Conservation (phyloP, 2,329 filamentous ascomycete species). For the Pyrenophora seminiperda region DNA sequence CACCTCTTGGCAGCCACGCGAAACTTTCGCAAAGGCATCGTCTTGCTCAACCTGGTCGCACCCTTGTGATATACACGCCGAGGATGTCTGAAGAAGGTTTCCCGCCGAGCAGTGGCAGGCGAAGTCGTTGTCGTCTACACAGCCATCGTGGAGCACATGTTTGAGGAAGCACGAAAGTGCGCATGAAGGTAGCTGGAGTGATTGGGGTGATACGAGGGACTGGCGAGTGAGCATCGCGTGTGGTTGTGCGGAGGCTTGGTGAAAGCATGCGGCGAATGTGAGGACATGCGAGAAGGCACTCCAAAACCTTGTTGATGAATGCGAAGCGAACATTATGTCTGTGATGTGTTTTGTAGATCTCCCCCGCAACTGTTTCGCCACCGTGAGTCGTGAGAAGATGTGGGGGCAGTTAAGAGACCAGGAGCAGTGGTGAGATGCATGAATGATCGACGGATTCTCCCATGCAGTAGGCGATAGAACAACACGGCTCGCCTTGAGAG, state of each 20-base stretch:
- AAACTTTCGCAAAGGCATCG: constrained; percentile 14
- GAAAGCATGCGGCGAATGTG: neutral
- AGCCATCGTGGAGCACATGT: constrained; percentile 23
- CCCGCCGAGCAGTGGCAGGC: constrained; percentile 24
- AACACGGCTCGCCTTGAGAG: neutral
- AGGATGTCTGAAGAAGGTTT: constrained; percentile 13
- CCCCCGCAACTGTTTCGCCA: neutral
- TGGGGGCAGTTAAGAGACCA: neutral
- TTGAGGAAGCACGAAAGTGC: constrained; percentile 27
- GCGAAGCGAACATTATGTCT: neutral
- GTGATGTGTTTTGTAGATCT: neutral
- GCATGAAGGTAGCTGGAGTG: constrained; percentile 22
- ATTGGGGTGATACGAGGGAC: neutral
- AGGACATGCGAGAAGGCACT: constrained; percentile 1
- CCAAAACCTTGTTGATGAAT: neutral
- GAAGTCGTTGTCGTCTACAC: constrained; percentile 26
- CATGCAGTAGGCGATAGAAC: neutral
- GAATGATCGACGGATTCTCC: neutral
- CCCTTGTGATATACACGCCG: constrained; percentile 17
- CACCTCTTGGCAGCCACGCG: neutral
- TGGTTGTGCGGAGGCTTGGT: constrained; percentile 8
- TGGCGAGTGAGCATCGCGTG: constrained; percentile 7
- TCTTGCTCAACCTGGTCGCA: constrained; percentile 12
- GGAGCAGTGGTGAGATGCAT: neutral
- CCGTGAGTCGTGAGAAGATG: neutral